Base-by-base conservation (phyloP, 352 stramenopile species). In the Phytophthora tentaculata region DNA sequence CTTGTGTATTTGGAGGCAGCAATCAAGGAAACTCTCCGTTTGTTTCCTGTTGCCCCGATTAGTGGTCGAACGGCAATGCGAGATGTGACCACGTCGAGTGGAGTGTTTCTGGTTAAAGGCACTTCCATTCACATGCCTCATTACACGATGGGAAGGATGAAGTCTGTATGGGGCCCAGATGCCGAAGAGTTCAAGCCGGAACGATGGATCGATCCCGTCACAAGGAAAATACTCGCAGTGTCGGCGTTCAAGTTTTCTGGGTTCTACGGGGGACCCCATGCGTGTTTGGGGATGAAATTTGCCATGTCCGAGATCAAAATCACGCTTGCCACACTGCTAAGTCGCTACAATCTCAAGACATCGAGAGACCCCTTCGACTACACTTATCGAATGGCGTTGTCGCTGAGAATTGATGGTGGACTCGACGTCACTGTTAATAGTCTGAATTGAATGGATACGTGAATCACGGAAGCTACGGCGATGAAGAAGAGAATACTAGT, bases 41-140 rank as follows among this genome's bases (percentile, higher is more conserved):
- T 92, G 48, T 86, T 84, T 56, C 81, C 84, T 5, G 68, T 79
- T 22, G 81, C 86, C 2, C 74, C 86, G 8, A 77, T 84, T 39
- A 84, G 80, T 51, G 73, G 65, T 5, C 81, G 84, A 10, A 76
- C 76, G 20, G 74, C 75, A 1, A 72, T 69, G 3, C 24, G 70
- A n/a, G 78, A 92, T 59, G 80, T 86, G 28, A 75, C 79, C 23
- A 56, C 88, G 22, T 71, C 50, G 3, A 83, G 91, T 24, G 82
- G 82, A 28, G 83, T 81, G 6, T 74, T 75, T 48, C n/a, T 91
- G 2, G 55, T 35, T 14, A 63, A 69, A 28, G 83, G 81, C 3
- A 67, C 29, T 10, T 71, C 44, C 12, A 79, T 88, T 20, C 35
- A 64, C 44, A 83, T 90, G 50, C 58, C 73, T 4, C 48, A 69